Percentiles rank a stretch among this genome's conserved stretches.
Evolutionary conservation across 2,329 filamentous ascomycete species (phyloP).

Genomic region (Colletotrichum camelliae): DNA sequence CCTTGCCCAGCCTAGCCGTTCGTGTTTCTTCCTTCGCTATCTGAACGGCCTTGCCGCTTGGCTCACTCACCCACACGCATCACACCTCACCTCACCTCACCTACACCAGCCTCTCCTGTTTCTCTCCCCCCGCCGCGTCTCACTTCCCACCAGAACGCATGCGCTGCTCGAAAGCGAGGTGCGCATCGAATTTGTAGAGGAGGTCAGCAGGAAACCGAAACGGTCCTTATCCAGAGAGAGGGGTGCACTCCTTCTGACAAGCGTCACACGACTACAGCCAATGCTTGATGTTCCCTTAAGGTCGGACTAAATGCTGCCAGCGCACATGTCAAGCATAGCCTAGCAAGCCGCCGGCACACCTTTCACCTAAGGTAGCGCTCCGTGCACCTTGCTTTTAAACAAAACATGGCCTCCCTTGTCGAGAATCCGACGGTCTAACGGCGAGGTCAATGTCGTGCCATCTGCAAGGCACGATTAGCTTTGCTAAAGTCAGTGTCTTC

Average conservation of each 20-base stretch:
- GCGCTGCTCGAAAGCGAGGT: not conserved
- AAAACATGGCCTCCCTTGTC: slow-evolving; percentile 8
- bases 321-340: slow-evolving; percentile 20
- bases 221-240: not conserved
- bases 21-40: slow-evolving; percentile 4
- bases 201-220: slow-evolving; percentile 17
- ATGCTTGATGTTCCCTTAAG: slow-evolving; percentile 6
- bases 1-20: not conserved
- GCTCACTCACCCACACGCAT: not conserved
- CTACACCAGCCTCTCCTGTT: not conserved
- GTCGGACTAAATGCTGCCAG: slow-evolving; percentile 6
- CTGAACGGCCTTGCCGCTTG: not conserved
- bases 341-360: slow-evolving; percentile 6
- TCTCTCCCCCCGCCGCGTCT: not conserved
- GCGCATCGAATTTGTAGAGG: not conserved
- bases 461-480: slow-evolving; percentile 21
- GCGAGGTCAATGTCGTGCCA: slow-evolving; percentile 21
- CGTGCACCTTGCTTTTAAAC: slow-evolving; percentile 9
- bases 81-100: not conserved
- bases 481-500: slow-evolving; percentile 11
- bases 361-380: slow-evolving; percentile 15
- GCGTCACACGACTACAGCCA: slow-evolving; percentile 10
- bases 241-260: slow-evolving; percentile 12
- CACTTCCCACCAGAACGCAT: not conserved
- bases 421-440: slow-evolving; percentile 2